phyloP scores from a whole-genome alignment of 176 grass and related monocot genomes.

The Metroxylon sagu region DNA sequence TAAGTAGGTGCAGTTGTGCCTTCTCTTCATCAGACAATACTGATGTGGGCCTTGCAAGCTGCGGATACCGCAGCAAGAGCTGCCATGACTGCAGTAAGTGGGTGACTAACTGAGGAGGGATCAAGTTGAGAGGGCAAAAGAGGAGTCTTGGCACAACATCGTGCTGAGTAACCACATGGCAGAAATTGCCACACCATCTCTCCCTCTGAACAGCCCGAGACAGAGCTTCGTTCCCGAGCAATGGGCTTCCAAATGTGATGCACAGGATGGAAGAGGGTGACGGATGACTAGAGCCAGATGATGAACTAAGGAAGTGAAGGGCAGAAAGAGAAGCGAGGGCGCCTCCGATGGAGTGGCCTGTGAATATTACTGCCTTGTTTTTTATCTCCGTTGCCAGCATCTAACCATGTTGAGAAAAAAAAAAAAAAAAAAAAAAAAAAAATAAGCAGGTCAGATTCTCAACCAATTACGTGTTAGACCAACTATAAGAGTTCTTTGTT shows the following conservation, averaged over 20 bases:
- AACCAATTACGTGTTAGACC: too few relatives aligned
- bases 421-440: too few relatives aligned
- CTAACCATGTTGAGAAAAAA: slow-evolving; percentile 16
- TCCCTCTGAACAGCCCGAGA: slow-evolving; percentile 58
- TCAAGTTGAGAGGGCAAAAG: slow-evolving; percentile 53
- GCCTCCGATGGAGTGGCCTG: slow-evolving; percentile 76
- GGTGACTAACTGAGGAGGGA: slow-evolving; percentile 11
- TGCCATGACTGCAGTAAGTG: slow-evolving; percentile 44
- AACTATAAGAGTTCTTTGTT: too few relatives aligned
- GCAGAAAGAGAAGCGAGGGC: slow-evolving; percentile 50
- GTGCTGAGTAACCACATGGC: slow-evolving; percentile 66
- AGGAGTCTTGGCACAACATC: slow-evolving; percentile 73
- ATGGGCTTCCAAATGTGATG: slow-evolving; percentile 70
- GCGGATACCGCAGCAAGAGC: slow-evolving; percentile 8
- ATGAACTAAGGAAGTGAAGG: slow-evolving; percentile 66
- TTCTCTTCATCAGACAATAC: slow-evolving; percentile 27
- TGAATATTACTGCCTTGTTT: slow-evolving; percentile 78
- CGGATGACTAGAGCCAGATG: slow-evolving; percentile 18
- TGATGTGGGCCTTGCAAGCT: not conserved
- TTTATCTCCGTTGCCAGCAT: slow-evolving; percentile 53
- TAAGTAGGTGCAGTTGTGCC: slow-evolving; percentile 29
- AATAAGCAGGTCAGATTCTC: too few relatives aligned
- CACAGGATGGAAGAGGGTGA: too few relatives aligned
- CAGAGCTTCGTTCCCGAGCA: slow-evolving; percentile 67
- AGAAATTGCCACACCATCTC: slow-evolving; percentile 71